These are phyloP conservation scores for Hirschfeldia incana DNA, from an alignment of 345 rosid species.

Conservation along the genomic window DNA sequence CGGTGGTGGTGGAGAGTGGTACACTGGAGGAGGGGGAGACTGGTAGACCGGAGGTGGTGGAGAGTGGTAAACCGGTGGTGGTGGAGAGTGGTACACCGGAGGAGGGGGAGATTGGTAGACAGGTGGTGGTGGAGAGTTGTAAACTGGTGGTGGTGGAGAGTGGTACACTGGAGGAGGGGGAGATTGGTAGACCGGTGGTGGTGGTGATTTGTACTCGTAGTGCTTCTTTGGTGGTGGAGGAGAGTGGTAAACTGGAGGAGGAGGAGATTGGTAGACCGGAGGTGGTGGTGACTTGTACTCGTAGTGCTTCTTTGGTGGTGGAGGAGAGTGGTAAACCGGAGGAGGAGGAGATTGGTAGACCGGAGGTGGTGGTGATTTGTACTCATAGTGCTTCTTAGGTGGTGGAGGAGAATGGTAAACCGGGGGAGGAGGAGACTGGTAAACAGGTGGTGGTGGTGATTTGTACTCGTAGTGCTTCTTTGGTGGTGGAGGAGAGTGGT, in stretches of 20 bases:
- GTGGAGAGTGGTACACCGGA: no score
- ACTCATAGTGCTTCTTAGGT: constrained; percentile 11
- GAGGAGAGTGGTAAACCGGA: constrained; percentile 28
- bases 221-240: constrained; percentile 26
- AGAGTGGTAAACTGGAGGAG: constrained; percentile 26
- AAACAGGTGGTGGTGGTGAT: constrained; percentile 34
- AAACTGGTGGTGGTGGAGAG: constrained; percentile 27
- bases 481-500: constrained; percentile 29
- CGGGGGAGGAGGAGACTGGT: constrained; percentile 25
- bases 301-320: constrained; percentile 19
- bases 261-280: constrained; percentile 20
- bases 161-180: constrained; percentile 34
- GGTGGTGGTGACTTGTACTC: constrained; percentile 36
- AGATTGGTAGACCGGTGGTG: no score
- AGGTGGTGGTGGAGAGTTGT: no score
- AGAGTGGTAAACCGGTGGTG: no score
- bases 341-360: constrained; percentile 24
- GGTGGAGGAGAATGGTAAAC: constrained; percentile 16
- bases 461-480: constrained; percentile 21
- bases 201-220: constrained; percentile 28
- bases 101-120: no score
- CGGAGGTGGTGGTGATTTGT: constrained; percentile 27
- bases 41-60: no score
- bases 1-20: no score
- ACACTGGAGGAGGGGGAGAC: no score